Evolutionary conservation across 192 early-diverging fungal species (phyloP).

Genomic region (Backusella australiensis): DNA sequence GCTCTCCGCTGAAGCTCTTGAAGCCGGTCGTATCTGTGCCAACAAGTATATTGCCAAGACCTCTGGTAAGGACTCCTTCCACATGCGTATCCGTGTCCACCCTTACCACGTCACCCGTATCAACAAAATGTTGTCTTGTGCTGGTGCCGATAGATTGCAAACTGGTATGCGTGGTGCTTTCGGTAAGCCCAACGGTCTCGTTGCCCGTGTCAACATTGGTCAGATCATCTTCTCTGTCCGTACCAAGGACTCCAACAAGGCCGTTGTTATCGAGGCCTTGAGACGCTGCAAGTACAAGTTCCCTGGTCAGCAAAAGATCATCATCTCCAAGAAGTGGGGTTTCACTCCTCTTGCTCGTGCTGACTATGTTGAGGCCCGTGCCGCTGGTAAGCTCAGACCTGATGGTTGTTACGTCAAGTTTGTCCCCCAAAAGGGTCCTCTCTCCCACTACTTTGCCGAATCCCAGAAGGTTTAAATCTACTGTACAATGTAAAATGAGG

Average conservation of each 20-base stretch:
- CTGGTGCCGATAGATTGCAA: no score
- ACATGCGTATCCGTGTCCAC: no score
- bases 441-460: conserved; percentile 41
- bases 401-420: conserved; percentile 98
- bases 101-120: no score
- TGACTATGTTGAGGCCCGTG: conserved; percentile 80
- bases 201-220: conserved; percentile 98
- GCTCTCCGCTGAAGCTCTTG: no score
- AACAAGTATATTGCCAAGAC: no score
- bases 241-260: conserved; percentile 92
- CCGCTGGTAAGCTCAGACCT: conserved; percentile 75
- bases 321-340: conserved; percentile 99
- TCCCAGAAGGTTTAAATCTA: not conserved
- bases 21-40: no score
- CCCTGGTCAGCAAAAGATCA: conserved; percentile 97
- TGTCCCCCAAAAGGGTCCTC: conserved; percentile 78
- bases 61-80: no score
- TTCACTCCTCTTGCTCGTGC: conserved; percentile 97
- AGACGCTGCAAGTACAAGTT: conserved; percentile 99
- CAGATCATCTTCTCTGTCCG: conserved; percentile 97
- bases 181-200: conserved; percentile 93
- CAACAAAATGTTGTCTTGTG: no score
- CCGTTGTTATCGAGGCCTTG: conserved; percentile 85
- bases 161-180: conserved; percentile 99
- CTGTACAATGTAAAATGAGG: not conserved